Evolutionary conservation across 179 eudicot species (phyloP).

Genomic region (Patellifolia procumbens): DNA sequence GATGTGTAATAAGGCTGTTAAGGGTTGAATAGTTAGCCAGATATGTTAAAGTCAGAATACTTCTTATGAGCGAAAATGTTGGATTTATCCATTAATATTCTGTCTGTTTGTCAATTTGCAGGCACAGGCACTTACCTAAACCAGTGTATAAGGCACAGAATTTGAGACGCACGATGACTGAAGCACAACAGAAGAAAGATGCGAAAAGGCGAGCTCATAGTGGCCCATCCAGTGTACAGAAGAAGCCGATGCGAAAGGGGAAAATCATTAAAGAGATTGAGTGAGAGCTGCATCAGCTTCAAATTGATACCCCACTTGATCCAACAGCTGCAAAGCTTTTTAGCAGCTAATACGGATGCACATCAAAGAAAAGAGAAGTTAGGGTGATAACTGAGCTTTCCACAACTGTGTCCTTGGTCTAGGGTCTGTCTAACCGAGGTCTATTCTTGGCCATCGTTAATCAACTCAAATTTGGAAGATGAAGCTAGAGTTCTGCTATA

Average conservation of each 20-base stretch:
- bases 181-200: conserved; percentile 65
- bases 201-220: conserved; percentile 85
- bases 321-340: too few relatives aligned
- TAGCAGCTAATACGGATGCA: too few relatives aligned
- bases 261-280: conserved; percentile 69
- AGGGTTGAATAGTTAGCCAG: too few relatives aligned
- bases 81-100: not conserved
- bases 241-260: conserved; percentile 54
- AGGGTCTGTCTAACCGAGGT: too few relatives aligned
- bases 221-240: conserved; percentile 68
- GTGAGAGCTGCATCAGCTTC: conserved; percentile 37
- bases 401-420: too few relatives aligned
- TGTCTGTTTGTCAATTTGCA: conserved; percentile 34
- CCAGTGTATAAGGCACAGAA: conserved; percentile 67
- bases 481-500: too few relatives aligned
- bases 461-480: too few relatives aligned
- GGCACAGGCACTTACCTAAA: conserved; percentile 92
- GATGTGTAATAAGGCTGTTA: too few relatives aligned
- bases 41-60: too few relatives aligned
- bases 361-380: too few relatives aligned
- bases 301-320: not conserved
- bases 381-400: too few relatives aligned
- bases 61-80: not conserved
- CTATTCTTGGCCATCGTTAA: too few relatives aligned
- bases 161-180: conserved; percentile 56